phyloP scores from a whole-genome alignment of 2,329 filamentous ascomycete genomes.

The Dothiorella sarmentorum region DNA sequence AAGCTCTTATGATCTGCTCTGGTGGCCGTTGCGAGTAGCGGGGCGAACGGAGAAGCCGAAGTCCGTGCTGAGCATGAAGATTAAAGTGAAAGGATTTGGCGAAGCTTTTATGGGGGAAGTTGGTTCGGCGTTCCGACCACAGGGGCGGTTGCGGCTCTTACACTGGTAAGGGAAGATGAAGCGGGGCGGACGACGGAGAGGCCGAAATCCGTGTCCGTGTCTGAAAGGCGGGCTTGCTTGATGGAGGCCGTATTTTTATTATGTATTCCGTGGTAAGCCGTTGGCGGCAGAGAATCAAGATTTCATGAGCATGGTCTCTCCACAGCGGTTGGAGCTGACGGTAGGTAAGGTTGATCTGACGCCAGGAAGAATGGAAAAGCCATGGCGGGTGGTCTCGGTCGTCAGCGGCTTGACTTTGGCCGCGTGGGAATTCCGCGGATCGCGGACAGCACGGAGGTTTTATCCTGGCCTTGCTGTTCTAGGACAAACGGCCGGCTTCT shows the following conservation, averaged over 20 bases:
- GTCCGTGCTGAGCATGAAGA: too few relatives aligned
- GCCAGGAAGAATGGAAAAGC: background rate
- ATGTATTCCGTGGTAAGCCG: too few relatives aligned
- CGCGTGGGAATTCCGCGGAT: background rate
- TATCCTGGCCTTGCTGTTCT: background rate
- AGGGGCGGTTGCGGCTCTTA: too few relatives aligned
- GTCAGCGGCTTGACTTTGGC: background rate
- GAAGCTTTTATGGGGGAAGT: too few relatives aligned
- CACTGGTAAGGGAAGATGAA: too few relatives aligned
- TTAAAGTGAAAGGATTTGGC: background rate
- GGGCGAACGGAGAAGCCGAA: constrained; percentile 12
- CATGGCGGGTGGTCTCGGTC: background rate
- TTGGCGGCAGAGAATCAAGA: too few relatives aligned
- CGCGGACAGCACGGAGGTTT: background rate
- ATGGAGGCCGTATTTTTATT: too few relatives aligned
- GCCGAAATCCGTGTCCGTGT: too few relatives aligned
- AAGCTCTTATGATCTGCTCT: background rate
- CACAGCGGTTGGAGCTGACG: background rate
- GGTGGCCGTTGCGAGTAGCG: background rate
- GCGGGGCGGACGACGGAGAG: too few relatives aligned
- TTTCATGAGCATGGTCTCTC: too few relatives aligned
- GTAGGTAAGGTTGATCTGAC: background rate
- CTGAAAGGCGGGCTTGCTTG: too few relatives aligned
- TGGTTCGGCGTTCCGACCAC: too few relatives aligned
- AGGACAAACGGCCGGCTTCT: background rate